These are phyloP conservation scores for Chytriomyces confervae DNA, from an alignment of 192 early-diverging fungal genomes.

Conservation along the genomic window DNA sequence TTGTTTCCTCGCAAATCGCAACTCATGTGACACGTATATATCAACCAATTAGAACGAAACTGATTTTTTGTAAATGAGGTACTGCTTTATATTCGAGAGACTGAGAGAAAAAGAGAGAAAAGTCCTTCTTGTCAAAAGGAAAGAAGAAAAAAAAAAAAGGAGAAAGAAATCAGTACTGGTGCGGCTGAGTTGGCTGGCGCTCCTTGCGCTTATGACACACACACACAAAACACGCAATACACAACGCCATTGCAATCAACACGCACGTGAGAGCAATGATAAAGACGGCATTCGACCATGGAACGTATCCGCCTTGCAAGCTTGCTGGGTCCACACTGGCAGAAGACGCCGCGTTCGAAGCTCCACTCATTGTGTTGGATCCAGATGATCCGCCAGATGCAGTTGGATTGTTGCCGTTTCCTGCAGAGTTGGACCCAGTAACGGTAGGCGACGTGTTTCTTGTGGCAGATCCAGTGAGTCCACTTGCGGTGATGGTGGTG, in stretches of 20 bases:
- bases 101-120: too few species aligned
- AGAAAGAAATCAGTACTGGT: not conserved
- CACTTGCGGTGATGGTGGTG: not conserved
- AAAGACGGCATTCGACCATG: slow-evolving; percentile 8
- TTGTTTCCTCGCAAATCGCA: too few species aligned
- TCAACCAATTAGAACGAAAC: too few species aligned
- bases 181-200: not conserved
- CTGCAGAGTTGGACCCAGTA: not conserved
- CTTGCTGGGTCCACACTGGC: not conserved
- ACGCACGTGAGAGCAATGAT: slow-evolving; percentile 7
- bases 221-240: slow-evolving; percentile 1
- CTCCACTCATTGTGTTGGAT: not conserved
- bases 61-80: too few species aligned
- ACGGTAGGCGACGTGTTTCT: not conserved
- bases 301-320: slow-evolving; percentile 4
- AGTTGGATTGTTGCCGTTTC: not conserved
- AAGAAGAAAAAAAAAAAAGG: not conserved
- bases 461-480: not conserved
- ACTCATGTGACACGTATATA: too few species aligned
- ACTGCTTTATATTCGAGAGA: too few species aligned
- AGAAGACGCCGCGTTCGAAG: not conserved
- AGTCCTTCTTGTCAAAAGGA: too few species aligned
- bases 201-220: not conserved
- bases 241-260: not conserved
- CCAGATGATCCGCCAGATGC: not conserved